Percentiles rank a stretch among this genome's conserved stretches.
These are phyloP conservation scores for Gonium pectorale DNA, from an alignment of 139 green algal species.

Conservation along the genomic window DNA sequence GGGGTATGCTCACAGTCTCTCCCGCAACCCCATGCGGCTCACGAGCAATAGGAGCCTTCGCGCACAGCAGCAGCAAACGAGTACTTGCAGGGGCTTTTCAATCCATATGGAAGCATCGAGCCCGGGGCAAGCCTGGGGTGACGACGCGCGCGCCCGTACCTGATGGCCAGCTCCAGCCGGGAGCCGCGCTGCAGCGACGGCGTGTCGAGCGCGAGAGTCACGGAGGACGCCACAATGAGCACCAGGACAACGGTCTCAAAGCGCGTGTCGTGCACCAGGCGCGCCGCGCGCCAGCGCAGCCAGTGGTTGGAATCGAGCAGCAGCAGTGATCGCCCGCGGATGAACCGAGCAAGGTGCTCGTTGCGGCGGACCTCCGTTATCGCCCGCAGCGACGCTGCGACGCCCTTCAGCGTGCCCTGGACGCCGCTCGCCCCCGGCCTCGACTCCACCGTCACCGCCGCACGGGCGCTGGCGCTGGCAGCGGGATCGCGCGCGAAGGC, in stretches of 20 bases:
- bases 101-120: too few relatives aligned
- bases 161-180: conserved; percentile 32
- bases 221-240: conserved; percentile 70
- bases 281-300: conserved; percentile 36
- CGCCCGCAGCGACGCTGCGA: neutral
- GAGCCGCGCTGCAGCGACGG: conserved; percentile 55
- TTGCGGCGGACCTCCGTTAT: neutral
- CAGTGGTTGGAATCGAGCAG: conserved; percentile 55
- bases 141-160: too few relatives aligned
- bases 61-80: too few relatives aligned
- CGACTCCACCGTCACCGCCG: too few relatives aligned
- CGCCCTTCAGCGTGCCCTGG: neutral
- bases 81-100: too few relatives aligned
- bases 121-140: too few relatives aligned
- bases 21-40: too few relatives aligned
- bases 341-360: neutral
- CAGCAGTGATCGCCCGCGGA: conserved; percentile 33
- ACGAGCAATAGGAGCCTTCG: too few relatives aligned
- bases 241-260: conserved; percentile 75
- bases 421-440: too few relatives aligned
- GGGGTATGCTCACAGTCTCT: too few relatives aligned
- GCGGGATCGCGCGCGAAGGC: too few relatives aligned
- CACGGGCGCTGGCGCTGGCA: too few relatives aligned
- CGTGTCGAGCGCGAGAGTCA: conserved; percentile 71
- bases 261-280: conserved; percentile 51